Percentiles rank a stretch among this genome's conserved stretches.
phyloP scores from a whole-genome alignment of 1,139 yeast genomes.

The Saccharomycopsis hybrid region DNA sequence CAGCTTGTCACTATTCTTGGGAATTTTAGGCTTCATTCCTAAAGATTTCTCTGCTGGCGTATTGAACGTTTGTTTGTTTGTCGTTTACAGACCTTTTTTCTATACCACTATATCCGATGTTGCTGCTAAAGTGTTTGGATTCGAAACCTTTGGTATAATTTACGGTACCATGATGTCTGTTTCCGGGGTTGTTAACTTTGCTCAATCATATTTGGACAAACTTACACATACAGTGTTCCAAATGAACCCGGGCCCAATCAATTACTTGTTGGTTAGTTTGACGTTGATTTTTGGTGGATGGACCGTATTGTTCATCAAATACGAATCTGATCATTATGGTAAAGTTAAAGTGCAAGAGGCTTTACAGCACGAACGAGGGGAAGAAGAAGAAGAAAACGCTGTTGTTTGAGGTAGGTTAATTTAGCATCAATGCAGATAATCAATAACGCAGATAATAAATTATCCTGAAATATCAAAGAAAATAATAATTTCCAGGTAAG shows the following conservation, averaged over 20 bases:
- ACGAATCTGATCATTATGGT: conserved; percentile 36
- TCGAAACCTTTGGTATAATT: conserved; percentile 56
- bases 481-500: too few species aligned
- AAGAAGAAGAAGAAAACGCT: not conserved
- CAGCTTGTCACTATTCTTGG: conserved; percentile 41
- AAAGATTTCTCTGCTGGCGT: conserved; percentile 30
- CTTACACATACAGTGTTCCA: conserved; percentile 46
- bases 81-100: conserved; percentile 55
- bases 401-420: too few species aligned
- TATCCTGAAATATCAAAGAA: too few species aligned
- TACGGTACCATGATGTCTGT: conserved; percentile 56
- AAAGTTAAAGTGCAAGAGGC: conserved; percentile 4
- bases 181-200: conserved; percentile 49
- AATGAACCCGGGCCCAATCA: conserved; percentile 54
- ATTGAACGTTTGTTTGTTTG: conserved; percentile 45
- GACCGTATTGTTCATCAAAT: conserved; percentile 47
- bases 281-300: conserved; percentile 42
- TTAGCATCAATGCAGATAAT: too few species aligned
- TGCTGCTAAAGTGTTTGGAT: conserved; percentile 59
- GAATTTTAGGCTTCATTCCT: conserved; percentile 32
- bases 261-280: conserved; percentile 36
- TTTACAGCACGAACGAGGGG: not conserved
- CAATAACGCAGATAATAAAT: too few species aligned
- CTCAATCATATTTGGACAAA: conserved; percentile 47
- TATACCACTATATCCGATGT: conserved; percentile 58